phyloP scores from a whole-genome alignment of 2,329 filamentous ascomycete genomes.

The Graphilbum ipis-grandicollis region DNA sequence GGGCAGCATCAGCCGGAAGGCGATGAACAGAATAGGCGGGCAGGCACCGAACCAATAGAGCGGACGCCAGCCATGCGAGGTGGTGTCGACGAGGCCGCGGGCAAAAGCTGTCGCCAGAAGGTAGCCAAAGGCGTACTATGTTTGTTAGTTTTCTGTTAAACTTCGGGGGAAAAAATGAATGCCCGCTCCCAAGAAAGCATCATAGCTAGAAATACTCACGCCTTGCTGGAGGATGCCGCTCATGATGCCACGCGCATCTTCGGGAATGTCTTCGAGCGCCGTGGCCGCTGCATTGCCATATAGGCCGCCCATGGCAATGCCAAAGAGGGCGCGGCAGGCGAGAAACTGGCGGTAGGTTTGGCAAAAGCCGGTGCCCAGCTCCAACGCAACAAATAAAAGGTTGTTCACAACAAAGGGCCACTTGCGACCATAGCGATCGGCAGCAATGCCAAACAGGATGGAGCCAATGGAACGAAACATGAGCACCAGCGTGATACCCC shows the following conservation, averaged over 20 bases:
- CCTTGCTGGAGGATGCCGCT: constrained; percentile 71
- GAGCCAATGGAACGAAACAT: constrained; percentile 61
- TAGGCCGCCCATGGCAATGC: constrained; percentile 66
- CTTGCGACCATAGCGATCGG: constrained; percentile 66
- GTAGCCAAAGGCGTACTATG: constrained; percentile 33
- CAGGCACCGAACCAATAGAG: constrained; percentile 59
- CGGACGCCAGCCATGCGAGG: constrained; percentile 50
- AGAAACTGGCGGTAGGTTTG: constrained; percentile 55
- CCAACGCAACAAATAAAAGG: constrained; percentile 39
- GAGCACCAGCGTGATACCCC: constrained; percentile 59
- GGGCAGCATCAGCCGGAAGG: constrained; percentile 9
- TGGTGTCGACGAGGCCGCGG: constrained; percentile 41
- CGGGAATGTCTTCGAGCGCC: constrained; percentile 44
- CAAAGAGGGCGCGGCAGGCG: constrained; percentile 56
- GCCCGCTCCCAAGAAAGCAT: constrained; percentile 13
- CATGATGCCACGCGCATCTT: constrained; percentile 58
- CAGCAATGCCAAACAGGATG: constrained; percentile 56
- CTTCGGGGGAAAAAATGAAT: no score
- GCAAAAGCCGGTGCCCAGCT: constrained; percentile 58
- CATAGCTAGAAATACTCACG: constrained; percentile 11
- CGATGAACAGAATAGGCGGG: constrained; percentile 32
- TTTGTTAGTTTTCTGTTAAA: no score
- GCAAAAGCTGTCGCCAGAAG: constrained; percentile 10
- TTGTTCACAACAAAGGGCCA: constrained; percentile 75
- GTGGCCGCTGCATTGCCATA: constrained; percentile 67